phyloP scores from a whole-genome alignment of 2,329 filamentous ascomycete species.

The Stagonosporopsis rhizophila region DNA sequence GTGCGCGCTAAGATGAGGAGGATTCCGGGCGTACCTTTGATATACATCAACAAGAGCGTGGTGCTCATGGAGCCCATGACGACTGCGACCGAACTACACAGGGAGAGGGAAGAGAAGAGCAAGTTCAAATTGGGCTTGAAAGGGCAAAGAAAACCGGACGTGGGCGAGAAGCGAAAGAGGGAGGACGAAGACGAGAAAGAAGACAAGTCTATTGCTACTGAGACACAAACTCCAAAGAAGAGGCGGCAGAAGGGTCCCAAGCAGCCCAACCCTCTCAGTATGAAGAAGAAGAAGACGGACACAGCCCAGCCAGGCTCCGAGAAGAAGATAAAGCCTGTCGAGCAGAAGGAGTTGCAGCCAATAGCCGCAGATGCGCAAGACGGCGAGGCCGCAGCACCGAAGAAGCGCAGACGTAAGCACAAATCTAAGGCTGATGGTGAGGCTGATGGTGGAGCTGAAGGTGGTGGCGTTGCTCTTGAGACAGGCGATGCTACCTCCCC shows the following conservation, averaged over 20 bases:
- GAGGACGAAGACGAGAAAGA: conserved; percentile 59
- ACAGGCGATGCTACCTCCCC: conserved; percentile 29
- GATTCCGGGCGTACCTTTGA: conserved; percentile 75
- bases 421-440: conserved; percentile 40
- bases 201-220: conserved; percentile 28
- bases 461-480: conserved; percentile 13
- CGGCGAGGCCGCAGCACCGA: conserved; percentile 37
- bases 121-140: conserved; percentile 78
- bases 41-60: conserved; percentile 80
- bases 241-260: conserved; percentile 66
- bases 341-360: conserved; percentile 11
- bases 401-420: conserved; percentile 51
- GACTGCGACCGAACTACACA: conserved; percentile 66
- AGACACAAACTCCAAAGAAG: conserved; percentile 54
- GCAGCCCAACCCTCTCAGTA: conserved; percentile 73
- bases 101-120: conserved; percentile 72
- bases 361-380: conserved; percentile 24
- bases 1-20: conserved; percentile 68
- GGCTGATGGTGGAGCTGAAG: conserved; percentile 17
- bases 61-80: conserved; percentile 84
- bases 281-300: conserved; percentile 71
- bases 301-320: conserved; percentile 17
- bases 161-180: conserved; percentile 46
- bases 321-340: conserved; percentile 25
- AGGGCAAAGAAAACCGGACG: conserved; percentile 45